phyloP scores from a whole-genome alignment of 1,139 yeast species.

The Insectozyma bohioensis region DNA sequence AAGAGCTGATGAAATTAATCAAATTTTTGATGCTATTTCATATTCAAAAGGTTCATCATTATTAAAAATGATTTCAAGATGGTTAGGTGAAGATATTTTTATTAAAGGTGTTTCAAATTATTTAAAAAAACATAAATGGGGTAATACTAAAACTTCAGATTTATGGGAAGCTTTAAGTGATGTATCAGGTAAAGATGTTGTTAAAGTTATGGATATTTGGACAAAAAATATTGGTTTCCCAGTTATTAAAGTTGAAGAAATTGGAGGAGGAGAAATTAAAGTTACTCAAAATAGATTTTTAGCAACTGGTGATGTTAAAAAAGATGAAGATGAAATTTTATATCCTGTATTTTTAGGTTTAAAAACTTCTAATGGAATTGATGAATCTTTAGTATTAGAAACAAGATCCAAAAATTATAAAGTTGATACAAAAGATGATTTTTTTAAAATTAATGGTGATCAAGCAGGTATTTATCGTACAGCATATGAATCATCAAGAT shows the following conservation, averaged over 20 bases:
- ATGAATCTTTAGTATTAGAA: slow-evolving; percentile 59
- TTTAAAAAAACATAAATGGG: slow-evolving; percentile 72
- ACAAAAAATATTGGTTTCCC: slow-evolving; percentile 86
- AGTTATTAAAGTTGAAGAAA: slow-evolving; percentile 57
- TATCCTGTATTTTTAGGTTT: slow-evolving; percentile 86
- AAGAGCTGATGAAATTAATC: slow-evolving; percentile 55
- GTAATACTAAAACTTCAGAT: slow-evolving; percentile 79
- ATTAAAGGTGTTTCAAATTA: slow-evolving; percentile 74
- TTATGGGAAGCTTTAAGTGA: slow-evolving; percentile 78
- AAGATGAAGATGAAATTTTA: slow-evolving; percentile 56
- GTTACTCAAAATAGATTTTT: slow-evolving; percentile 77
- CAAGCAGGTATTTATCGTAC: slow-evolving; percentile 85
- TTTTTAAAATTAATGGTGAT: slow-evolving; percentile 78
- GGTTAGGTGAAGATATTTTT: slow-evolving; percentile 70
- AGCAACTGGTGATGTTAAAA: slow-evolving; percentile 78
- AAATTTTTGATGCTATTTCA: slow-evolving; percentile 60
- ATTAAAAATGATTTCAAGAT: slow-evolving; percentile 70
- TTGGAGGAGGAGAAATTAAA: slow-evolving; percentile 40
- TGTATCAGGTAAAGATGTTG: slow-evolving; percentile 77
- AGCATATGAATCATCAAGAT: slow-evolving; percentile 70
- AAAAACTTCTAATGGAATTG: slow-evolving; percentile 65
- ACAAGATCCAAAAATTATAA: slow-evolving; percentile 52
- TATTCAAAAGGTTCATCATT: slow-evolving; percentile 83
- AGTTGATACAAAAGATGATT: slow-evolving; percentile 47
- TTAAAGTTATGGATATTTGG: slow-evolving; percentile 79